Evolutionary conservation across 2,329 filamentous ascomycete species (phyloP).

Genomic region (Coleophoma eucalyptorum): DNA sequence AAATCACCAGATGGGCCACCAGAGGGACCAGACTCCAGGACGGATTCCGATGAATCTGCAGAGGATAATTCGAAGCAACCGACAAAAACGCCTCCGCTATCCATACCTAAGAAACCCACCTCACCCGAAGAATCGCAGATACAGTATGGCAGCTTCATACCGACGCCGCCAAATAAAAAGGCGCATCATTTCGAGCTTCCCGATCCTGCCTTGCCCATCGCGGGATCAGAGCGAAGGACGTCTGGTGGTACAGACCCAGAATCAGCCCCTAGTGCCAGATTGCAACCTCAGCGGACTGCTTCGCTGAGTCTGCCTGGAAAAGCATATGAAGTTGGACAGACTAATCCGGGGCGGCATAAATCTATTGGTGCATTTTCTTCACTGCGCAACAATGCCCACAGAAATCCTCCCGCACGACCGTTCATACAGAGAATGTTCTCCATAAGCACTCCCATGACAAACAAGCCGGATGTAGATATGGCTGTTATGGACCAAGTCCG

Average conservation of each 20-base stretch:
- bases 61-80: slow-evolving; percentile 7
- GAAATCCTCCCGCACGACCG: slow-evolving; percentile 1
- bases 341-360: slow-evolving; percentile 19
- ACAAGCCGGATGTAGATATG: slow-evolving; percentile 42
- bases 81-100: slow-evolving; percentile 28
- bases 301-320: slow-evolving; percentile 16
- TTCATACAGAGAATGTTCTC: slow-evolving; percentile 15
- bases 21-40: slow-evolving; percentile 15
- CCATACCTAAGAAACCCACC: slow-evolving; percentile 22
- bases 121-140: slow-evolving; percentile 25
- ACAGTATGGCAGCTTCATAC: slow-evolving; percentile 61
- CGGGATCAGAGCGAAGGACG: slow-evolving; percentile 1
- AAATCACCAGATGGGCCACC: slow-evolving; percentile 11
- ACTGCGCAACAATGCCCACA: not conserved
- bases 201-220: slow-evolving; percentile 43
- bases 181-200: slow-evolving; percentile 51
- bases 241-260: not conserved
- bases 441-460: slow-evolving; percentile 22
- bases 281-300: not conserved
- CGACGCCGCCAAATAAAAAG: slow-evolving; percentile 40
- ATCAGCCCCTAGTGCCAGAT: not conserved
- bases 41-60: slow-evolving; percentile 12
- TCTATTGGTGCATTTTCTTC: slow-evolving; percentile 14
- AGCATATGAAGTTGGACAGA: slow-evolving; percentile 40
- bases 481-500: slow-evolving; percentile 63